Percentiles rank a stretch among this genome's conserved stretches.
Evolutionary conservation across 805 yeast genomes (phyloP).

Genomic region (Lachancea cidri): DNA sequence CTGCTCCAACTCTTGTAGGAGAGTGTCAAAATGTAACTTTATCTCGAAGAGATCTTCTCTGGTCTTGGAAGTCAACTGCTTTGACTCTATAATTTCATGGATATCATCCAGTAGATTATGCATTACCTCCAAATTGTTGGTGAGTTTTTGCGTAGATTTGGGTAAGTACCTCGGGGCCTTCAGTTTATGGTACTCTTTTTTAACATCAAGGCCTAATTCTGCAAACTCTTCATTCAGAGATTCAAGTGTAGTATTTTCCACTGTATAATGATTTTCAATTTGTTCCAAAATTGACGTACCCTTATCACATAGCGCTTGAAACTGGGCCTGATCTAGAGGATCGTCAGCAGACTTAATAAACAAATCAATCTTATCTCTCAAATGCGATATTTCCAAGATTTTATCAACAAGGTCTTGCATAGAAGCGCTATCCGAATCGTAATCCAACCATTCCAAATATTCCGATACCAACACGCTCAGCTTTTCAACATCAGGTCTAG

Average conservation of each 20-base stretch:
- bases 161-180: conserved; percentile 26
- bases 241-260: conserved; percentile 42
- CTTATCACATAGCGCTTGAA: conserved; percentile 39
- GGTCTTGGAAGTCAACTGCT: conserved; percentile 13
- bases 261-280: conserved; percentile 41
- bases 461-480: conserved; percentile 40
- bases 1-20: conserved; percentile 14
- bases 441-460: conserved; percentile 72
- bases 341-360: conserved; percentile 39
- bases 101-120: conserved; percentile 14
- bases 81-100: conserved; percentile 24
- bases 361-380: conserved; percentile 33
- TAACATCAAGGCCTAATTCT: conserved; percentile 45
- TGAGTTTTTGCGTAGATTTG: conserved; percentile 10
- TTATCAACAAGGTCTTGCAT: conserved; percentile 36
- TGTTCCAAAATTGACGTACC: conserved; percentile 39
- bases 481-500: conserved; percentile 35
- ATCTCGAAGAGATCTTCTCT: conserved; percentile 33
- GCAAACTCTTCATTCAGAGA: conserved; percentile 41
- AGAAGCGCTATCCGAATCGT: conserved; percentile 51
- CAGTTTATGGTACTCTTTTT: conserved; percentile 45
- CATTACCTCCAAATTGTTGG: conserved; percentile 12
- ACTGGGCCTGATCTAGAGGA: conserved; percentile 44
- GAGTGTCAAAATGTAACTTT: conserved; percentile 24
- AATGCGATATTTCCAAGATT: conserved; percentile 19